Evolutionary conservation across 768 basidiomycete species (phyloP).

Genomic region (Mycena filopes): DNA sequence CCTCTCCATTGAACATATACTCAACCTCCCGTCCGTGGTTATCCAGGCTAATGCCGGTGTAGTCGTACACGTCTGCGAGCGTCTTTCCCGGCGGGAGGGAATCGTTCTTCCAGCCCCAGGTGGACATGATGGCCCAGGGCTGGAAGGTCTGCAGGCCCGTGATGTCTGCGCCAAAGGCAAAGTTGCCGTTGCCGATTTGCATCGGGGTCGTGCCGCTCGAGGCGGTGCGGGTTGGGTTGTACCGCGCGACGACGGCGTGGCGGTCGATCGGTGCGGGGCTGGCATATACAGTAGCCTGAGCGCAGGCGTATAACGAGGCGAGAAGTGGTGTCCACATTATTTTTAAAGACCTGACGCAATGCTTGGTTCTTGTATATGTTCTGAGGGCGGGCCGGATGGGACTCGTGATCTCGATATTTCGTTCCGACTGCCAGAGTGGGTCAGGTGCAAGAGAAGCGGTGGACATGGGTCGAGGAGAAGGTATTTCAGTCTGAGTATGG

Average conservation of each 20-base stretch:
- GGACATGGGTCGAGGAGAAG: too few species aligned
- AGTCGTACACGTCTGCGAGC: constrained; percentile 54
- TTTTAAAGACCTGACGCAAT: constrained; percentile 1
- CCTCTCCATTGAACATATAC: constrained; percentile 58
- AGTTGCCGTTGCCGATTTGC: constrained; percentile 72
- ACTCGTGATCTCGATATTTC: constrained; percentile 24
- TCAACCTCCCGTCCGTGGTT: constrained; percentile 61
- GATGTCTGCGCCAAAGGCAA: constrained; percentile 68
- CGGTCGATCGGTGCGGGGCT: constrained; percentile 49
- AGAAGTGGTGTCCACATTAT: constrained; percentile 21
- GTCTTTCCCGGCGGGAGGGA: constrained; percentile 57
- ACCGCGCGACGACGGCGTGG: constrained; percentile 55
- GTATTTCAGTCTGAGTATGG: too few species aligned
- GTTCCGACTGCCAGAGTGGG: background rate
- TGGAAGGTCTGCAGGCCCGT: constrained; percentile 69
- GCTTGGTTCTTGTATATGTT: constrained; percentile 9
- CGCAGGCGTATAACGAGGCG: constrained; percentile 9
- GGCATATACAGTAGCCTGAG: background rate
- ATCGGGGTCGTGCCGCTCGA: constrained; percentile 60
- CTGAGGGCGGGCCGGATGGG: constrained; percentile 19
- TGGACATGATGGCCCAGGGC: constrained; percentile 65
- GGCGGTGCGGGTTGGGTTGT: constrained; percentile 61
- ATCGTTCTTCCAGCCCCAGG: constrained; percentile 74
- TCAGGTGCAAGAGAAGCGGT: too few species aligned
- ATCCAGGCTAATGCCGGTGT: constrained; percentile 60